Evolutionary conservation across 2,329 filamentous ascomycete species (phyloP).

Genomic region (Leptoxyphium fumago): DNA sequence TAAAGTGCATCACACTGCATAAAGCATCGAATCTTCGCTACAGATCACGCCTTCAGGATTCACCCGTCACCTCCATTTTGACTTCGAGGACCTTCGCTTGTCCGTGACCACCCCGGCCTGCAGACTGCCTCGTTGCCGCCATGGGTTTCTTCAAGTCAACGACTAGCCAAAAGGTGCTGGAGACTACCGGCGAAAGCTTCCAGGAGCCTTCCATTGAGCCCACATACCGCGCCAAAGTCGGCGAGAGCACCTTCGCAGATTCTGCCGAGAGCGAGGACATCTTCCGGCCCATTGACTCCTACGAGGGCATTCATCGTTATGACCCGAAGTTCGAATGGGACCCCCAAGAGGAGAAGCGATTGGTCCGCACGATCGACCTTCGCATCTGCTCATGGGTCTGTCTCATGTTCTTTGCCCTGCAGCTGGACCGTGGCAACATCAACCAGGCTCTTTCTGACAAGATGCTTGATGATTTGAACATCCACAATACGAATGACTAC

Average conservation of each 20-base stretch:
- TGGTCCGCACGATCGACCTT: conserved; percentile 41
- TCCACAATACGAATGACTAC: conserved; percentile 36
- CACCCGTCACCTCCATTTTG: no score
- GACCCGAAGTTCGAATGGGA: conserved; percentile 44
- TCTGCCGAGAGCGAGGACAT: conserved; percentile 2
- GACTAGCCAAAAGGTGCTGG: background rate
- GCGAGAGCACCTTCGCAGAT: background rate
- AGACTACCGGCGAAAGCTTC: conserved; percentile 3
- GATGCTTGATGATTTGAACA: conserved; percentile 39
- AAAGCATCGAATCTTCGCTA: no score
- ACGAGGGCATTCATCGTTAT: conserved; percentile 45
- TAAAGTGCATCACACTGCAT: no score
- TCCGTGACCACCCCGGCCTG: no score
- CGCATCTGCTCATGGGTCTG: conserved; percentile 38
- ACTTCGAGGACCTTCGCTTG: no score
- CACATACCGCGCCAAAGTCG: background rate
- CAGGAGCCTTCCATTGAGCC: conserved; percentile 8
- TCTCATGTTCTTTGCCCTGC: conserved; percentile 39
- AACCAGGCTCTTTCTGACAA: conserved; percentile 47
- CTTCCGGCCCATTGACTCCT: conserved; percentile 39
- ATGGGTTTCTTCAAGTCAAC: background rate
- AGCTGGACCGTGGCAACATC: conserved; percentile 37
- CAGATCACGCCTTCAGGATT: no score
- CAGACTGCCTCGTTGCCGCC: background rate
- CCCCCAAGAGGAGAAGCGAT: conserved; percentile 38